phyloP scores from a whole-genome alignment of 257 asterid genomes.

The Apocynum venetum region DNA sequence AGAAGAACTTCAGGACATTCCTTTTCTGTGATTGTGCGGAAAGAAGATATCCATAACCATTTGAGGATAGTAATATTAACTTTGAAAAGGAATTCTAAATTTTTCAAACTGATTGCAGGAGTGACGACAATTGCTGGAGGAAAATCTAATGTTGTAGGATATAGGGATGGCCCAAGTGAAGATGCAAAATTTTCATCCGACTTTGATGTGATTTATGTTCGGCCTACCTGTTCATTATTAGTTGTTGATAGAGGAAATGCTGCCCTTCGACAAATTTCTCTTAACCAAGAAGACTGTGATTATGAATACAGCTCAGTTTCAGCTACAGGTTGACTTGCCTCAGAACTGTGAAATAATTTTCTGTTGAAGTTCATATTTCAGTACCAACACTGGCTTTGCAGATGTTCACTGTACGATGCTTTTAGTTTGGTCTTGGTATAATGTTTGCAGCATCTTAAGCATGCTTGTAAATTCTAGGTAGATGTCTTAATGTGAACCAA shows the following conservation, averaged over 20 bases:
- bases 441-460: neutral
- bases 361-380: neutral
- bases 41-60: neutral
- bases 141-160: slow-evolving; percentile 84
- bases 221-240: slow-evolving; percentile 73
- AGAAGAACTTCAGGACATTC: neutral
- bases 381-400: neutral
- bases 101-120: slow-evolving; percentile 41
- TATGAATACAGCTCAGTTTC: slow-evolving; percentile 62
- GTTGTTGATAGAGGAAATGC: slow-evolving; percentile 97
- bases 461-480: neutral
- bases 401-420: neutral
- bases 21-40: neutral
- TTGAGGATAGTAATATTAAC: neutral
- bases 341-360: slow-evolving; percentile 2
- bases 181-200: slow-evolving; percentile 90
- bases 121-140: slow-evolving; percentile 99
- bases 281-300: slow-evolving; percentile 78
- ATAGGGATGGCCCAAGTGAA: slow-evolving; percentile 97
- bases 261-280: slow-evolving; percentile 90
- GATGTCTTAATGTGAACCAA: neutral
- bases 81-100: slow-evolving; percentile 10
- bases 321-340: slow-evolving; percentile 48
- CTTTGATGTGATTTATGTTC: slow-evolving; percentile 81
- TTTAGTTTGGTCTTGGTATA: neutral